Conservation (phyloP, 768 basidiomycete species). For the Paxillus involutus region DNA sequence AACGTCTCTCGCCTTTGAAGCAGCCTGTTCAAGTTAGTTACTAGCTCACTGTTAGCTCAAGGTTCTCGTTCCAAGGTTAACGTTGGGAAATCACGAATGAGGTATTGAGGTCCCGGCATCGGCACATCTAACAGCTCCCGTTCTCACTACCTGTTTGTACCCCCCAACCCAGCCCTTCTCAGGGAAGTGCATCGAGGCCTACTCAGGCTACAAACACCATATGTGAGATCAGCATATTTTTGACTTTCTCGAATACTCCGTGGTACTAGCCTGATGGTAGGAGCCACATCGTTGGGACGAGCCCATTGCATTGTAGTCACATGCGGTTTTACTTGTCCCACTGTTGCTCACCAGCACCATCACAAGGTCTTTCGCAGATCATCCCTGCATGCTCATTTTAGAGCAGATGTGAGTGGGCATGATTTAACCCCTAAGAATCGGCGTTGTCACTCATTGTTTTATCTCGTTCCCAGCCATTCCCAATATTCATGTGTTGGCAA, state of each 20-base stretch:
- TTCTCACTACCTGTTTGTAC: too few species aligned
- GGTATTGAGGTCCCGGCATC: too few species aligned
- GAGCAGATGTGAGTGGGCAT: neutral
- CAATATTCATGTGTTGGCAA: neutral
- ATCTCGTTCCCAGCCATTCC: constrained; percentile 1
- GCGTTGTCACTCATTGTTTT: neutral
- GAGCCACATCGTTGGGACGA: neutral
- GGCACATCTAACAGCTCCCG: too few species aligned
- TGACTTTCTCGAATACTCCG: neutral
- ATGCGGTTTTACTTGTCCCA: neutral
- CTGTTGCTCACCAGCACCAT: too few species aligned
- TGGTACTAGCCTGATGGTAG: neutral
- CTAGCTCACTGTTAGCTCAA: too few species aligned
- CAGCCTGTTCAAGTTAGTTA: too few species aligned
- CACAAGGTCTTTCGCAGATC: neutral
- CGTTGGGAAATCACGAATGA: too few species aligned
- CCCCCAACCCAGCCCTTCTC: neutral
- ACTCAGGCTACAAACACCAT: neutral
- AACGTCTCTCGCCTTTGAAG: too few species aligned
- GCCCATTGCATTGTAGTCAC: constrained; percentile 1
- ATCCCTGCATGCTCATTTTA: neutral
- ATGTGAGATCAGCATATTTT: neutral
- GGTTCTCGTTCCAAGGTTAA: too few species aligned
- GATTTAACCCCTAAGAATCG: neutral
- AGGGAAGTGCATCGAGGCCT: neutral